Conservation (phyloP, 106 monocot species). For the Apostasia shenzhenica region DNA sequence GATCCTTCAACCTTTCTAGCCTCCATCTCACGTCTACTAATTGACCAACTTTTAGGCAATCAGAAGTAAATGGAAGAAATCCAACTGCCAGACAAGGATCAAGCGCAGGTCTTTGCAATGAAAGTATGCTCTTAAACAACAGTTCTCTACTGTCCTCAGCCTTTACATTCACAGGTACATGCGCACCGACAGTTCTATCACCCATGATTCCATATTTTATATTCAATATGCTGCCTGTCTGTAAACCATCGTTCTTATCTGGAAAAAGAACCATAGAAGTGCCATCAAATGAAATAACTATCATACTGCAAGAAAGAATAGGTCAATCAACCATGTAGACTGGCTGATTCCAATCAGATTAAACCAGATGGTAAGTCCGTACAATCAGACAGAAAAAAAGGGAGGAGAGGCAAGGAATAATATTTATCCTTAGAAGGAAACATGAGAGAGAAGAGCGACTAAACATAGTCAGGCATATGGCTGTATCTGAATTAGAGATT, state of each 20-base stretch:
- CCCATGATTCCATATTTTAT: conserved; percentile 73
- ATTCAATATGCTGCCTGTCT: conserved; percentile 67
- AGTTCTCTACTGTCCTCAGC: conserved; percentile 23
- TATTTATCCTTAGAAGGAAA: no score
- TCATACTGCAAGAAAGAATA: neutral
- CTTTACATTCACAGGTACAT: conserved; percentile 34
- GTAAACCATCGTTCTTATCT: conserved; percentile 35
- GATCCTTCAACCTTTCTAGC: conserved; percentile 71
- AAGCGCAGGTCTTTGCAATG: conserved; percentile 72
- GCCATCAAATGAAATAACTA: neutral
- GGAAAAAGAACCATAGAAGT: neutral
- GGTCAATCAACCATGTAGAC: neutral
- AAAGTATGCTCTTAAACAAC: conserved; percentile 56
- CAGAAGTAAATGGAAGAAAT: conserved; percentile 79
- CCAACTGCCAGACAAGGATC: conserved; percentile 90
- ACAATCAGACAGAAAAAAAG: no score
- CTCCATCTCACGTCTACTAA: conserved; percentile 84
- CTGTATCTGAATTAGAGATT: no score
- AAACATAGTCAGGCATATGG: no score
- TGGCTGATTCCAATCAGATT: no score
- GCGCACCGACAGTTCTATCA: conserved; percentile 72
- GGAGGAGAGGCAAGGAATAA: no score
- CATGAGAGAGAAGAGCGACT: no score
- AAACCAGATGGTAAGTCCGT: no score
- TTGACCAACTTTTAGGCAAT: conserved; percentile 82